Evolutionary conservation across 352 stramenopile species (phyloP), one percentile per base, ranked within the genome.

Genomic region (Globisporangium barbulae): DNA sequence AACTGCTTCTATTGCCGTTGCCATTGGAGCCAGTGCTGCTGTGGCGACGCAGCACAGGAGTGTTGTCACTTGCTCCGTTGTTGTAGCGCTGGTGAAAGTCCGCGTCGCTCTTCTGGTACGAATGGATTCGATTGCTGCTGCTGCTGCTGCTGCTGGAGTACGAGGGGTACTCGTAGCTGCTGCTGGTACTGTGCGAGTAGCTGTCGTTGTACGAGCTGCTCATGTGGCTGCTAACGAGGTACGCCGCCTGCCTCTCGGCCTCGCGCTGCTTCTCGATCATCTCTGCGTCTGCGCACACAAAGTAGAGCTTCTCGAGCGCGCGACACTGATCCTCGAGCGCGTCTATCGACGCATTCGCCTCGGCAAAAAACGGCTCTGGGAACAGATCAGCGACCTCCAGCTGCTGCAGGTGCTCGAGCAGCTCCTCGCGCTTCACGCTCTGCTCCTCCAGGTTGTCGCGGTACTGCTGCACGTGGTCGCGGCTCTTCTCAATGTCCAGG

Each of bases 391-490:
- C 72, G 2, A 53, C 60, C 30, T 74, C 67, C 17, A 94, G 33
- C 0, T 33, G 65, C 17, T 71, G 64, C 39, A 92, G 61, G 53
- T 93, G 72, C 28, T 72, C 49, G 21, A 93, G 66, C 28, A 95
- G 63, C 12, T 78, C 68, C 19, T 91, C 85, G 8, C 84, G 82
- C 55, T 87, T 90, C 2, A 69, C 68, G 25, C 71, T 75, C 57
- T 95, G 86, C 15, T 80, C 61, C 48, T 88, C 86, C 2, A 95
- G 62, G 59, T 90, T 87, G 30, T 73, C 65, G 4, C 86, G 86
- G 62, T 92, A 95, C 49, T 91, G 81, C 67, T 92, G 75, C 12
- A 95, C 86, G 52, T 95, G 86, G 19, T 83, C 73, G 31, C 71
- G 74, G 58, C 81, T 92, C 44, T 68, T 70, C 17, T 95, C 85